A percentile compares a stretch with the other conserved stretches of the same genome.
These are phyloP conservation scores for Candida dendrica DNA, from an alignment of 805 yeast genomes.

Conservation along the genomic window DNA sequence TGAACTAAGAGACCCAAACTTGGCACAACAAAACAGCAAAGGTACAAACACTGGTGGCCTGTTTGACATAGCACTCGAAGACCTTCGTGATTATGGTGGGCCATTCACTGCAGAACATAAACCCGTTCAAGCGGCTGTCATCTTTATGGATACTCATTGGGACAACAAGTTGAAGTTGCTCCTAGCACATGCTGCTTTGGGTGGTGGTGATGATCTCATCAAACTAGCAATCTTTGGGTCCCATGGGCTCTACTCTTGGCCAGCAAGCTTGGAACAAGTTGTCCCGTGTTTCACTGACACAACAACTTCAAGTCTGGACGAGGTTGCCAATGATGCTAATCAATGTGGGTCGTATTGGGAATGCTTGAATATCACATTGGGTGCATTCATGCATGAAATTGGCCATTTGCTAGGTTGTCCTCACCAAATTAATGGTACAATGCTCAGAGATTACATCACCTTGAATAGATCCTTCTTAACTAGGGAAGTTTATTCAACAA, in stretches of 20 bases:
- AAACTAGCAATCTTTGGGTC: slow-evolving; percentile 89
- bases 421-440: slow-evolving; percentile 83
- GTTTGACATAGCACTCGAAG: slow-evolving; percentile 74
- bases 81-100: slow-evolving; percentile 48
- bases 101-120: slow-evolving; percentile 39
- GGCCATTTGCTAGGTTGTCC: slow-evolving; percentile 92
- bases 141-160: slow-evolving; percentile 82
- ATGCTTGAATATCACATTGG: slow-evolving; percentile 74
- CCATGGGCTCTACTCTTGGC: slow-evolving; percentile 90
- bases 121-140: slow-evolving; percentile 72
- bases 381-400: slow-evolving; percentile 93
- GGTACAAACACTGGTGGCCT: slow-evolving; percentile 73
- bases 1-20: slow-evolving; percentile 68
- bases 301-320: slow-evolving; percentile 50
- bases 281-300: slow-evolving; percentile 64
- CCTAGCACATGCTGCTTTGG: slow-evolving; percentile 87
- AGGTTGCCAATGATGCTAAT: slow-evolving; percentile 86
- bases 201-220: slow-evolving; percentile 71
- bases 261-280: slow-evolving; percentile 68
- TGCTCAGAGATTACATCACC: slow-evolving; percentile 79
- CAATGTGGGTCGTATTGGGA: slow-evolving; percentile 91
- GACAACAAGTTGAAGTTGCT: slow-evolving; percentile 53
- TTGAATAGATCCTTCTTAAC: slow-evolving; percentile 79
- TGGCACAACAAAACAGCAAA: slow-evolving; percentile 78
- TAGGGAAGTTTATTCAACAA: slow-evolving; percentile 48